These are phyloP conservation scores for Triticum timopheevii DNA, from an alignment of 176 grass and related monocot genomes.

Conservation along the genomic window DNA sequence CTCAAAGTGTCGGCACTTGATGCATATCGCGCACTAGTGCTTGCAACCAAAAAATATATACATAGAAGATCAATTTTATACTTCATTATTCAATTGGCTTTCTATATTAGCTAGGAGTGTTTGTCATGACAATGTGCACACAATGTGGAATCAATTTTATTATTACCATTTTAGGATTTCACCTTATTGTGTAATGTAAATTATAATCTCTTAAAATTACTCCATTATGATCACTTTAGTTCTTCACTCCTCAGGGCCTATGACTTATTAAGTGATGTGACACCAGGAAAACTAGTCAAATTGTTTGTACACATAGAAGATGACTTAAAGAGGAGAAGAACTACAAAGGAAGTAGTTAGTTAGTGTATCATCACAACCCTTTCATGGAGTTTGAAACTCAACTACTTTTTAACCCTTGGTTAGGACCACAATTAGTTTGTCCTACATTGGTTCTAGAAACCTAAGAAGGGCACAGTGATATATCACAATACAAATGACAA, in stretches of 20 bases:
- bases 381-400: background rate
- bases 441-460: background rate
- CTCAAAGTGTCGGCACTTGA: no score
- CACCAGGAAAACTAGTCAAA: background rate
- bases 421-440: background rate
- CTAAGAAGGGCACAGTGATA: background rate
- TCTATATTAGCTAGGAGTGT: background rate
- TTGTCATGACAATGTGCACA: background rate
- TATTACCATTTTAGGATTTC: background rate
- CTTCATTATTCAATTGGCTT: background rate
- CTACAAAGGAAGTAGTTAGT: background rate
- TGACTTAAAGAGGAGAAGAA: background rate
- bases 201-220: background rate
- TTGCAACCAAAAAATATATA: no score
- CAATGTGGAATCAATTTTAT: background rate
- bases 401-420: background rate
- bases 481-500: background rate
- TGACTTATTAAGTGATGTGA: background rate
- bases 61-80: background rate
- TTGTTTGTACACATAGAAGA: background rate
- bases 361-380: background rate
- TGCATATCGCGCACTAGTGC: no score
- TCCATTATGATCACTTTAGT: background rate
- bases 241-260: background rate
- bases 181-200: background rate